These are phyloP conservation scores for Ilyonectria mors-panacis DNA, from an alignment of 2,329 filamentous ascomycete genomes.

Conservation along the genomic window DNA sequence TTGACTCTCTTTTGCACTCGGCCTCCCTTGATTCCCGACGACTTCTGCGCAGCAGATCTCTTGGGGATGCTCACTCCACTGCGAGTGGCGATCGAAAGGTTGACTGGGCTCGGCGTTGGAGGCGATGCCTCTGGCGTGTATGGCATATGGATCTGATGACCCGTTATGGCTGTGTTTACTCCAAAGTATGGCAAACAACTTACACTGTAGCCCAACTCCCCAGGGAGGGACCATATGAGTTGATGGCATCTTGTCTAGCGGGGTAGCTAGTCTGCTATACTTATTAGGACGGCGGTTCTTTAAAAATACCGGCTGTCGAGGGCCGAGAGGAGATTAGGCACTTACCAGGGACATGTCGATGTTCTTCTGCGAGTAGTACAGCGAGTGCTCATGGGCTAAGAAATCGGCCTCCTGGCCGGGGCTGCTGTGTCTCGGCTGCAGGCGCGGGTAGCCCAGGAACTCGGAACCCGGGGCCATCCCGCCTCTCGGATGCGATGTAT, in stretches of 20 bases:
- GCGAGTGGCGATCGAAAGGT: conserved; percentile 54
- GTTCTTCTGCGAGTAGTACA: conserved; percentile 35
- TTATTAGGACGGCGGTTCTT: conserved; percentile 8
- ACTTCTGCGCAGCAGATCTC: conserved; percentile 30
- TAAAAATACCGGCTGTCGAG: no score
- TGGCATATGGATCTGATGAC: conserved; percentile 34
- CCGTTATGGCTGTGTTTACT: conserved; percentile 16
- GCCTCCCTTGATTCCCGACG: conserved; percentile 36
- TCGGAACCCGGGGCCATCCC: conserved; percentile 27
- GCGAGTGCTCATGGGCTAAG: conserved; percentile 36
- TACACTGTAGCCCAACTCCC: conserved; percentile 42
- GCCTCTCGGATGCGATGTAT: conserved; percentile 34
- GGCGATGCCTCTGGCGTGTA: conserved; percentile 68
- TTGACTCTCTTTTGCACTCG: conserved; percentile 43
- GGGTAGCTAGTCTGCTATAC: conserved; percentile 33
- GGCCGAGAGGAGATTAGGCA: not conserved
- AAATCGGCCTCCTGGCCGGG: conserved; percentile 40
- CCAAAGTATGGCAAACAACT: conserved; percentile 12
- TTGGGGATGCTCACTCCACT: conserved; percentile 53
- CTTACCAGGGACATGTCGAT: conserved; percentile 39
- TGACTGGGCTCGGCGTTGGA: conserved; percentile 51
- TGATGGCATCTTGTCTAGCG: conserved; percentile 22
- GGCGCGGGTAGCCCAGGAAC: conserved; percentile 26
- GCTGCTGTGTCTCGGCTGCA: conserved; percentile 37
- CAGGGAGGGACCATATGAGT: conserved; percentile 40